Base-by-base conservation (phyloP, 345 rosid species). In the Microthlaspi erraticum region DNA sequence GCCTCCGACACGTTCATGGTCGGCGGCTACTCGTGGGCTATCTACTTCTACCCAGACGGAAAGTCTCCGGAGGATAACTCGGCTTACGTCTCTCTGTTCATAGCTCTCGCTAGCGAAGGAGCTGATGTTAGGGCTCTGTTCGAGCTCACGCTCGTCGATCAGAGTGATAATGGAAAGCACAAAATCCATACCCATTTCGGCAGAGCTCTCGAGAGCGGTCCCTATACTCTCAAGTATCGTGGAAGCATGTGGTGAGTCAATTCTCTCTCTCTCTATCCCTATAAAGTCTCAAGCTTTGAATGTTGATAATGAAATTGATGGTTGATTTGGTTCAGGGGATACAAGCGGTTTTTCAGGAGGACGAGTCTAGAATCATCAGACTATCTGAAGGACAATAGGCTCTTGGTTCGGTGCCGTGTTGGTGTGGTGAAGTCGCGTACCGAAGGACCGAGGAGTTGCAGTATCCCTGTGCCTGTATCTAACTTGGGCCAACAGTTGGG, bases 141-240 rank as follows among this genome's bases (percentile, higher is more conserved):
- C 16, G 96, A 87, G 81, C 82, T 89, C 67, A 82, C 90, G 36
- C 84, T 89, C 55, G 71, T 87, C 51, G 96, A 89, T 76, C 96
- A 87, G 79, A 89, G 96, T 65, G 89, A 90, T 4, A 81, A 80
- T 54, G 89, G 60, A 13, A 79, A 69, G 29, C 87, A 84, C 60
- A 89, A 89, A 77, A 79, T 89, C 60, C 96, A 89, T 82, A 85
- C 77, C 70, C 96, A 89, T 85, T 89, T 89, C 17, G 93, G 90
- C 14, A 85, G 92, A 73, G 71, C 73, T 29, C 96, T 83, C 37
- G 91, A 89, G 70, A 84, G 88, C 51, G 93, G 92, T 2, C 96
- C 96, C 0, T 89, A 87, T 64, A 77, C 92, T 8, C 86, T 89
- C 5, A 87, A 85, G 76, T 85, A 85, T 70, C 87, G 93, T 0